These are phyloP conservation scores for Cymbidium sinense DNA, from an alignment of 106 monocot species.

Conservation along the genomic window DNA sequence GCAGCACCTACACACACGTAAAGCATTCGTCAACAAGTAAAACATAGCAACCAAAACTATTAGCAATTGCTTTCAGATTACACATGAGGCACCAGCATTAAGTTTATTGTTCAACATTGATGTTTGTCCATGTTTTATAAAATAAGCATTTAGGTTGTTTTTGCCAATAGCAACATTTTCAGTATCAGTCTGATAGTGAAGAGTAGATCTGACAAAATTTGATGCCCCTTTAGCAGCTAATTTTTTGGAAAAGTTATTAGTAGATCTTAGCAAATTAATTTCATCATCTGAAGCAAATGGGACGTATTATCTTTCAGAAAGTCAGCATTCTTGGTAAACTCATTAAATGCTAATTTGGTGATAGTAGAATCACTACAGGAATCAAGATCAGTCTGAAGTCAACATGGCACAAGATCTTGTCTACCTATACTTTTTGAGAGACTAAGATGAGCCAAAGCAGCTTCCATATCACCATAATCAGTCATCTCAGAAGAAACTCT, in stretches of 20 bases:
- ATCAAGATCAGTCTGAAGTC: slow-evolving; percentile 1
- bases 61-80: not conserved
- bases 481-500: slow-evolving; percentile 17
- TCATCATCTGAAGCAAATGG: slow-evolving; percentile 21
- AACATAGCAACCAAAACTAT: not conserved
- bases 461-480: slow-evolving; percentile 41
- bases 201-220: slow-evolving; percentile 14
- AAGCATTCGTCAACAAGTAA: slow-evolving; percentile 1
- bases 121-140: slow-evolving; percentile 13
- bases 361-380: slow-evolving; percentile 11
- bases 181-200: slow-evolving; percentile 14
- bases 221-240: slow-evolving; percentile 9
- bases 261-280: slow-evolving; percentile 17
- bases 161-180: slow-evolving; percentile 17
- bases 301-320: slow-evolving; percentile 15
- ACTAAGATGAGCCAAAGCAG: slow-evolving; percentile 44
- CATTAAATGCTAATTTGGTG: slow-evolving; percentile 15
- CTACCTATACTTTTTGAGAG: slow-evolving; percentile 27
- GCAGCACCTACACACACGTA: slow-evolving; percentile 14
- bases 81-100: slow-evolving; percentile 27
- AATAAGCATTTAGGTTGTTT: slow-evolving; percentile 8
- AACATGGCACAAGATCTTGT: slow-evolving; percentile 20
- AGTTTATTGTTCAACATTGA: slow-evolving; percentile 30
- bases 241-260: slow-evolving; percentile 8
- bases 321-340: slow-evolving; percentile 22